Percentiles rank a stretch among this genome's conserved stretches.
Conservation (phyloP, 2,329 filamentous ascomycete genomes). For the Purpureocillium lavendulum region DNA sequence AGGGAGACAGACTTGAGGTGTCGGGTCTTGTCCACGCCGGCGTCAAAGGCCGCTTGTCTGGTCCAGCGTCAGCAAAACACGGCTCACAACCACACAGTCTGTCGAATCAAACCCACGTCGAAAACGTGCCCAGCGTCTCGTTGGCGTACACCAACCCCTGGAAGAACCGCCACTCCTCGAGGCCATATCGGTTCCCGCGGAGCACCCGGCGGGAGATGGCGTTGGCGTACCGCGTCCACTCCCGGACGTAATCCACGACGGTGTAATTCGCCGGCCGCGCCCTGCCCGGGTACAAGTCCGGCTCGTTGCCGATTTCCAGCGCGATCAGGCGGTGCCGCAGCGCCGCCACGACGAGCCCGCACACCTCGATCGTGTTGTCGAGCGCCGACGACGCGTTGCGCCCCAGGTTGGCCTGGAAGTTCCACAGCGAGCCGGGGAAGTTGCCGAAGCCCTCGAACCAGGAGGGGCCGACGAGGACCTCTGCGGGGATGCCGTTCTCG, state of each 20-base stretch:
- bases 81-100: no score
- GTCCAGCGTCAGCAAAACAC: no score
- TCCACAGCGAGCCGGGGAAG: conserved; percentile 1
- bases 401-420: not conserved
- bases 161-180: not conserved
- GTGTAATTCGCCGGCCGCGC: not conserved
- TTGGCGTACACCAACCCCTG: not conserved
- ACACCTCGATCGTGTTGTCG: not conserved
- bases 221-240: not conserved
- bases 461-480: not conserved
- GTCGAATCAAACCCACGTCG: not conserved
- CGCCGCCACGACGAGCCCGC: not conserved
- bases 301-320: not conserved
- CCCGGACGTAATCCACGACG: not conserved
- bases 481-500: not conserved
- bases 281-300: not conserved
- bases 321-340: not conserved
- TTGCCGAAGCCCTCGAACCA: not conserved
- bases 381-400: not conserved
- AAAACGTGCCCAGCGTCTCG: not conserved
- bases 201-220: not conserved
- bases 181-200: not conserved
- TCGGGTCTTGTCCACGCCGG: no score
- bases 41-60: no score
- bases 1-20: no score